Evolutionary conservation across 345 rosid species (phyloP), one percentile per base, ranked within the genome.

Genomic region (Acer campestre): DNA sequence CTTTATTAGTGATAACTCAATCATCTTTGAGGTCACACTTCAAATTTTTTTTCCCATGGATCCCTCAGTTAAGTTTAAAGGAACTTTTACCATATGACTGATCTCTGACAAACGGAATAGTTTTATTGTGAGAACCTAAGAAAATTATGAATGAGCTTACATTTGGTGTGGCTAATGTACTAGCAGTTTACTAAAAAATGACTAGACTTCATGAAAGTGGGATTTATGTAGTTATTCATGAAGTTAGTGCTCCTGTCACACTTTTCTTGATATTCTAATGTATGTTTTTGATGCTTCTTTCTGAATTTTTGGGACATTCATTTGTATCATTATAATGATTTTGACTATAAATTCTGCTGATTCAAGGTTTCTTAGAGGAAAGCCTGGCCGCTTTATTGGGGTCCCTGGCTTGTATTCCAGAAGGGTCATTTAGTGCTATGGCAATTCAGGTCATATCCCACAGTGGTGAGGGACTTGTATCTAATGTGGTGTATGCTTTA

Each of bases 391-490:
- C 90, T 70, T 82, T 93, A 84, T 79, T 91, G 64, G 93, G 89
- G 76, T 84, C 90, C 0, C 81, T 85, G 82, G 79, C 78, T 74
- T 77, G 84, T 78, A 80, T 84, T 72, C 89, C 89, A 0, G 93
- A 95, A 82, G 92, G 90, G 79, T 87, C 97, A 74, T 93, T 88
- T 71, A 83, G 88, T 73, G 89, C 88, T 61, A 85, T 84, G 71
- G 83, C 87, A 71, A 81, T 95, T 83, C 94, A 92, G 83, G 92
- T 93, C 78, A 82, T 88, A 80, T 90, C 92, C 78, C 94, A 79
- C 78, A 89, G 91, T 74, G 99, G 98, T 61, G 98, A 95, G 83
- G 98, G 98, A 70, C 96, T 95, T 70, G 86, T 93, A 71, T 95
- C 98, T 76, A 93, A 91, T 83, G 84, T 93, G 61, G 84, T 95